phyloP scores from a whole-genome alignment of 129 eudicot genomes.

The Arctium minus region DNA sequence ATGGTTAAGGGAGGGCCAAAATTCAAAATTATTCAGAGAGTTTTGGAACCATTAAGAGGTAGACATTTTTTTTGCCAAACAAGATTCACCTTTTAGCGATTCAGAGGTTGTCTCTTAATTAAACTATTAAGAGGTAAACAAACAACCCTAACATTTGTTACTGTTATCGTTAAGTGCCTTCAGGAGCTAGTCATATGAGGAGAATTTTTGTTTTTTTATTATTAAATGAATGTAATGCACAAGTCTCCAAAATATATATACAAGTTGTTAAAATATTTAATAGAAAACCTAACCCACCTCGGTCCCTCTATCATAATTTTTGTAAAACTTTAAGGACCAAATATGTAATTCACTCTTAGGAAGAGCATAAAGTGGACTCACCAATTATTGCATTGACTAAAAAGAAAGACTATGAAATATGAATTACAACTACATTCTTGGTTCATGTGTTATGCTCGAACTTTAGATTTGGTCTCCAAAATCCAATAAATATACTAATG shows the following conservation, averaged over 20 bases:
- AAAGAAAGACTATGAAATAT: not conserved
- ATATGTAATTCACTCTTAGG: not conserved
- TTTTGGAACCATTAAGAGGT: too few species aligned
- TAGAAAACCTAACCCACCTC: too few species aligned
- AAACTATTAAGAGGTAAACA: too few species aligned
- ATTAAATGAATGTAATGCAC: not conserved
- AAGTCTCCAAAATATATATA: not conserved
- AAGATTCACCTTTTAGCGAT: too few species aligned
- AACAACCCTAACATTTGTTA: too few species aligned
- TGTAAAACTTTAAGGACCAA: not conserved
- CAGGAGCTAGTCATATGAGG: not conserved
- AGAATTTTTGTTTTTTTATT: too few species aligned
- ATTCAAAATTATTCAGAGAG: too few species aligned
- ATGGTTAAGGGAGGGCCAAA: too few species aligned
- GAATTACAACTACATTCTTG: not conserved
- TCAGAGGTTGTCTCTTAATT: too few species aligned
- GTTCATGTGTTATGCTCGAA: not conserved
- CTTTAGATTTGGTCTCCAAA: not conserved
- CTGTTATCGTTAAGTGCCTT: too few species aligned
- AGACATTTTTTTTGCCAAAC: too few species aligned
- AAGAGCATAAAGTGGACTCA: not conserved
- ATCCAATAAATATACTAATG: not conserved
- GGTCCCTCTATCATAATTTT: not conserved
- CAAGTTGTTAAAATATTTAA: not conserved
- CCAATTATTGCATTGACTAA: not conserved